Evolutionary conservation across 2,329 filamentous ascomycete genomes (phyloP).

Genomic region (Plenodomus tracheiphilus): DNA sequence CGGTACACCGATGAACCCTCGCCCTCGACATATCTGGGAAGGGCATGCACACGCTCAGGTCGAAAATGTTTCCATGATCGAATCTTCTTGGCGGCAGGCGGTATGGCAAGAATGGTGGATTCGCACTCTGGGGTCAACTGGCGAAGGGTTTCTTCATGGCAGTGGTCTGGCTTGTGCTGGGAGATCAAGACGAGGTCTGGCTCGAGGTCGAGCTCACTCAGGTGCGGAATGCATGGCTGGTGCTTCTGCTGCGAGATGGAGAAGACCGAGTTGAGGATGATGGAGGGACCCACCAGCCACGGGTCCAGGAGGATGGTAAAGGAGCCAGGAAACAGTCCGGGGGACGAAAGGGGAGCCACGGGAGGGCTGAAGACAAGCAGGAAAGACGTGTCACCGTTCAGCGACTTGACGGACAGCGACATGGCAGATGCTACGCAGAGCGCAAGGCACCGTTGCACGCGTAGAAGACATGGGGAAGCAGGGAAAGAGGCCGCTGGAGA

Average conservation of each 20-base stretch:
- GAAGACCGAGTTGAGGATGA: constrained; percentile 64
- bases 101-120: constrained; percentile 68
- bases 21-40: constrained; percentile 49
- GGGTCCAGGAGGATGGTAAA: constrained; percentile 74
- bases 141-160: constrained; percentile 69
- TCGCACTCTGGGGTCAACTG: constrained; percentile 61
- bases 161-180: constrained; percentile 69
- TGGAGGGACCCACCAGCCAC: constrained; percentile 66
- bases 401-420: constrained; percentile 65
- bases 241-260: constrained; percentile 61
- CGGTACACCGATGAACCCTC: constrained; percentile 48
- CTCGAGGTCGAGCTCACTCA: constrained; percentile 55
- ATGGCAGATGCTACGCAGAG: constrained; percentile 46
- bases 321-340: constrained; percentile 48
- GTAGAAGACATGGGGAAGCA: constrained; percentile 1
- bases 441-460: background rate
- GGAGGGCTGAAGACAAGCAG: constrained; percentile 65
- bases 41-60: constrained; percentile 47
- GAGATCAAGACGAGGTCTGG: constrained; percentile 63
- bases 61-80: constrained; percentile 70
- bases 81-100: constrained; percentile 66
- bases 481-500: constrained; percentile 3
- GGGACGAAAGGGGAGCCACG: constrained; percentile 46
- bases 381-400: constrained; percentile 68
- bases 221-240: constrained; percentile 60